Evolutionary conservation across 2,329 filamentous ascomycete species (phyloP).

Genomic region (Periconia sp.): DNA sequence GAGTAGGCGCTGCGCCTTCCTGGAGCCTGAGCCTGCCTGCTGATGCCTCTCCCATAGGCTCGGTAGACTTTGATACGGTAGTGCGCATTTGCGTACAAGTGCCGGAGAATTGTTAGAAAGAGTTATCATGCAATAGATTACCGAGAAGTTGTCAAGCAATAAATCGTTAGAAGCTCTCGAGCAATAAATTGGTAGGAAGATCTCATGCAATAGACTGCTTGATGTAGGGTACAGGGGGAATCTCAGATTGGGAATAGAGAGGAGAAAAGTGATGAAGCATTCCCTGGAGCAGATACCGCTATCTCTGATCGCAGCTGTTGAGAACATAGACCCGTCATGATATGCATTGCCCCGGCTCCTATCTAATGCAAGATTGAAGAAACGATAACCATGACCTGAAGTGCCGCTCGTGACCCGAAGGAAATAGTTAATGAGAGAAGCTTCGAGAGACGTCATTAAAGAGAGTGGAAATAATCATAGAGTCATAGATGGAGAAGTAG

Average conservation of each 20-base stretch:
- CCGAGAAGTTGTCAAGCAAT: too few relatives aligned
- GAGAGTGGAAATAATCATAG: neutral
- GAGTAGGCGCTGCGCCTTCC: neutral
- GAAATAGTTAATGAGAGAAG: neutral
- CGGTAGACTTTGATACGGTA: too few relatives aligned
- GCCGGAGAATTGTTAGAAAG: too few relatives aligned
- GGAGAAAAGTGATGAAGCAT: neutral
- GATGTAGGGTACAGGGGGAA: conserved; percentile 4
- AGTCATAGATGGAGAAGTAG: conserved; percentile 2
- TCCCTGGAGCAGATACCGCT: neutral
- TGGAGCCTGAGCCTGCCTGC: too few relatives aligned
- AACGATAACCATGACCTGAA: neutral
- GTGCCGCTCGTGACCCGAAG: neutral
- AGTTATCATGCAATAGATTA: too few relatives aligned
- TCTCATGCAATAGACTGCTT: neutral
- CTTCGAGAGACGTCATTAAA: neutral
- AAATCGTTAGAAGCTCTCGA: too few relatives aligned
- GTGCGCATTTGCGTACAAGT: too few relatives aligned
- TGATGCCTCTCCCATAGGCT: too few relatives aligned
- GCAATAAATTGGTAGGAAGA: too few relatives aligned
- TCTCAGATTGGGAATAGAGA: conserved; percentile 1
- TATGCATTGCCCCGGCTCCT: conserved; percentile 8
- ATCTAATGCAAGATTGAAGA: conserved; percentile 4
- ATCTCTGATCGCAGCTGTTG: neutral
- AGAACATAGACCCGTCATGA: conserved; percentile 1